These are phyloP conservation scores for Wickerhamomyces alni DNA, from an alignment of 805 yeast genomes.

Conservation along the genomic window DNA sequence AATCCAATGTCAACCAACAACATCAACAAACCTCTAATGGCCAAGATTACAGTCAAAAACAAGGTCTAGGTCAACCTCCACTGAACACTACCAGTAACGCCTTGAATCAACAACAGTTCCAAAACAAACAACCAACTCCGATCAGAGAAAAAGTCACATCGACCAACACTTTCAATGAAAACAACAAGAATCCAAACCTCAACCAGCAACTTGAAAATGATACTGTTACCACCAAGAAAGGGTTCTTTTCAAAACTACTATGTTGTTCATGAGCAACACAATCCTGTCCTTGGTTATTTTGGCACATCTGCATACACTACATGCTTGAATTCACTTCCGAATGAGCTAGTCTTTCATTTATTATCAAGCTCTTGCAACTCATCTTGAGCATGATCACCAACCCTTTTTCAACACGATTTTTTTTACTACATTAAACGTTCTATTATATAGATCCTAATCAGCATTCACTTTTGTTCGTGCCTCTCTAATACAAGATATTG, in stretches of 20 bases:
- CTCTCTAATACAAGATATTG: too few relatives aligned
- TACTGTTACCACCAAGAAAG: conserved; percentile 14
- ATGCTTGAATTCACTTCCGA: too few relatives aligned
- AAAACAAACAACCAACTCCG: conserved; percentile 25
- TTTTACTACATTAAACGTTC: too few relatives aligned
- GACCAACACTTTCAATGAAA: conserved; percentile 15
- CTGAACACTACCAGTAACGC: conserved; percentile 17
- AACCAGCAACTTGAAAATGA: conserved; percentile 14
- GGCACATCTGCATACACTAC: too few relatives aligned
- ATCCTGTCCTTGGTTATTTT: too few relatives aligned
- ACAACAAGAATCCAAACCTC: conserved; percentile 7
- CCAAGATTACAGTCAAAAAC: conserved; percentile 13
- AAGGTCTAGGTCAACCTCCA: conserved; percentile 4
- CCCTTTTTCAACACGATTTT: too few relatives aligned
- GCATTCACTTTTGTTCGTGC: too few relatives aligned
- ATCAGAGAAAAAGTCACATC: conserved; percentile 23
- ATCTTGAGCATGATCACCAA: too few relatives aligned
- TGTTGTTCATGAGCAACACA: conserved; percentile 19
- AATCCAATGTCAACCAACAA: conserved; percentile 22
- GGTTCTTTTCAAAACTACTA: conserved; percentile 20
- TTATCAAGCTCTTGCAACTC: too few relatives aligned
- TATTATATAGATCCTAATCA: too few relatives aligned
- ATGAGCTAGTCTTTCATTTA: too few relatives aligned
- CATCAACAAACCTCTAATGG: conserved; percentile 10
- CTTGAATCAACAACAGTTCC: conserved; percentile 23